phyloP scores from a whole-genome alignment of 805 yeast species.

The Yarrowia hollandica region DNA sequence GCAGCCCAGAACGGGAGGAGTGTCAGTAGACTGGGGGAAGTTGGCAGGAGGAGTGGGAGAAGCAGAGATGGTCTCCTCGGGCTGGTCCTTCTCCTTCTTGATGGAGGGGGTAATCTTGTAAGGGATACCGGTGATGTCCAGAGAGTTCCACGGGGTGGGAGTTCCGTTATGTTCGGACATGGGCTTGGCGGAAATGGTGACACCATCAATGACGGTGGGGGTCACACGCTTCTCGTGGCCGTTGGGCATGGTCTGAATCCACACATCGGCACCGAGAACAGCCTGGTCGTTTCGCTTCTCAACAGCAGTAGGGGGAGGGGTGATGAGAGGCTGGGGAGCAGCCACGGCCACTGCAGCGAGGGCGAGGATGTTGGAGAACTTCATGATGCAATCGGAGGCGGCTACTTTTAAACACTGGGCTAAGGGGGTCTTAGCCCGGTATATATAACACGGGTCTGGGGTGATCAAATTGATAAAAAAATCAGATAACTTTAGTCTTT shows the following conservation, averaged over 20 bases:
- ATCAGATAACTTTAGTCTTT: constrained; percentile 24
- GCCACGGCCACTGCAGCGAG: constrained; percentile 20
- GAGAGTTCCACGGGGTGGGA: constrained; percentile 47
- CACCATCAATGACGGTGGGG: constrained; percentile 62
- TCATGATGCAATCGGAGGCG: not conserved
- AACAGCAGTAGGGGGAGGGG: constrained; percentile 2
- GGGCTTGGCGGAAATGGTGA: constrained; percentile 52
- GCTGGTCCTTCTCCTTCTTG: constrained; percentile 34
- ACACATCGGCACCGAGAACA: constrained; percentile 29
- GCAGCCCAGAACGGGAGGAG: constrained; percentile 50
- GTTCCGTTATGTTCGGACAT: constrained; percentile 39
- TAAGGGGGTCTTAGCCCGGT: not conserved
- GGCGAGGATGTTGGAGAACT: constrained; percentile 5
- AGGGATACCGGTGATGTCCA: constrained; percentile 50
- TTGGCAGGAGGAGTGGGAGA: constrained; percentile 47
- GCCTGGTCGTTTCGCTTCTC: constrained; percentile 26
- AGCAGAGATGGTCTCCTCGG: constrained; percentile 41
- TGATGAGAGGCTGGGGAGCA: constrained; percentile 26
- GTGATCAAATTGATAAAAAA: constrained; percentile 27
- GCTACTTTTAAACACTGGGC: not conserved
- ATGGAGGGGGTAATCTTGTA: constrained; percentile 47
- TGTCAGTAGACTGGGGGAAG: constrained; percentile 44
- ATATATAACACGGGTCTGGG: not conserved
- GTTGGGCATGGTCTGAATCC: constrained; percentile 33
- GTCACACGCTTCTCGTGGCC: constrained; percentile 48